Conservation (phyloP, 2,329 filamentous ascomycete species). For the Cladophialophora carrionii region DNA sequence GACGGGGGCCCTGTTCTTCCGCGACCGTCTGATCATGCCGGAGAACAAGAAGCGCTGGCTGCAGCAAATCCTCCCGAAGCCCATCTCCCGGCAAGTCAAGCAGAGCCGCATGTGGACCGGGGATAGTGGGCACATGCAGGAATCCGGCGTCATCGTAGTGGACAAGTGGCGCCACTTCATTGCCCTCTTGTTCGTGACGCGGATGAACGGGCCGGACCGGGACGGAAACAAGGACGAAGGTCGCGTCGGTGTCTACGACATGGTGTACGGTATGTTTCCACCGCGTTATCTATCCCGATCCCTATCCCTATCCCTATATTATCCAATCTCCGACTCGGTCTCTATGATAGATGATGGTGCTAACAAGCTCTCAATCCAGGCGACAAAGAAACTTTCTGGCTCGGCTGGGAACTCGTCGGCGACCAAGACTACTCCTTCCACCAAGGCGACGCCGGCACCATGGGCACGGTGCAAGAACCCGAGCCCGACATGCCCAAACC, state of each 20-base stretch:
- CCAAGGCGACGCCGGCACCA: constrained; percentile 43
- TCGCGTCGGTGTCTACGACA: constrained; percentile 51
- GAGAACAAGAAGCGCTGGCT: constrained; percentile 46
- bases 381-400: constrained; percentile 57
- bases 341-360: not conserved
- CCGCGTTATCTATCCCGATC: not conserved
- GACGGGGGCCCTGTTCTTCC: constrained; percentile 54
- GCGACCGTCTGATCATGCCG: constrained; percentile 50
- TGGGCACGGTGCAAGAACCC: constrained; percentile 30
- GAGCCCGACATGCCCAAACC: constrained; percentile 17
- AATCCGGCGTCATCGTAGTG: constrained; percentile 53
- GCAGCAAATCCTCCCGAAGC: constrained; percentile 50
- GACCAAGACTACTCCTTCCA: constrained; percentile 52
- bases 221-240: constrained; percentile 47
- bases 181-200: constrained; percentile 47
- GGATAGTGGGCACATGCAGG: constrained; percentile 43
- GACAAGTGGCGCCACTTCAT: constrained; percentile 55
- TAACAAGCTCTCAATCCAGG: constrained; percentile 39
- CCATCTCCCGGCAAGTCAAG: constrained; percentile 48
- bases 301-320: too few relatives aligned
- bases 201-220: constrained; percentile 49
- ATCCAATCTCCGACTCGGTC: too few relatives aligned
- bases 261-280: constrained; percentile 50
- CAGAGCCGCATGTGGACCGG: constrained; percentile 40
- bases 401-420: constrained; percentile 53